Evolutionary conservation across 1,284 basidiomycete species (phyloP).

Genomic region (Anthracocystis setariae): DNA sequence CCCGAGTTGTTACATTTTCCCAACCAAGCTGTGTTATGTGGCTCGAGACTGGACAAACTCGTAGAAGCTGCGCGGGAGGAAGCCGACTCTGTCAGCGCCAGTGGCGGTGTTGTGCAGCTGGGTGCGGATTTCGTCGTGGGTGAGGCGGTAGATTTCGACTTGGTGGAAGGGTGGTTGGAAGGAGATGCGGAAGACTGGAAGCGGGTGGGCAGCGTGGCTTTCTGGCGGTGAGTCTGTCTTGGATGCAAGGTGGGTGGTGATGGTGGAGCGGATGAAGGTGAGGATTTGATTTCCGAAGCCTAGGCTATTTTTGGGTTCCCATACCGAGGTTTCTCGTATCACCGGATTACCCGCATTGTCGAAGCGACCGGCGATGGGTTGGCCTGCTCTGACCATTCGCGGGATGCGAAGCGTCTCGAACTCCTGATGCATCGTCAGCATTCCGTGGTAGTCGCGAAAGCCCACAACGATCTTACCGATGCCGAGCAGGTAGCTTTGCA

Average conservation of each 20-base stretch:
- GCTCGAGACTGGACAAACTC: slow-evolving; percentile 36
- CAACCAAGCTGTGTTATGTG: not conserved
- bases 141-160: slow-evolving; percentile 22
- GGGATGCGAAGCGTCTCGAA: slow-evolving; percentile 68
- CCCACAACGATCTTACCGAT: slow-evolving; percentile 86
- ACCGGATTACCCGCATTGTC: slow-evolving; percentile 73
- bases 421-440: slow-evolving; percentile 58
- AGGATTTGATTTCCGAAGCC: slow-evolving; percentile 79
- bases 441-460: slow-evolving; percentile 82
- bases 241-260: slow-evolving; percentile 1
- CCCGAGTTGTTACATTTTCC: slow-evolving; percentile 1
- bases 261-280: slow-evolving; percentile 71
- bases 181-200: slow-evolving; percentile 54
- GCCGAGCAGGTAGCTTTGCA: slow-evolving; percentile 91
- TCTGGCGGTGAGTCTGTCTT: not conserved
- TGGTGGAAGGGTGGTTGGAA: slow-evolving; percentile 51
- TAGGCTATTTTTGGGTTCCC: slow-evolving; percentile 81
- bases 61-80: slow-evolving; percentile 48
- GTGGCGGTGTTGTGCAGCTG: slow-evolving; percentile 40
- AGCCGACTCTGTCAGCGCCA: slow-evolving; percentile 43
- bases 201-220: slow-evolving; percentile 1
- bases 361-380: slow-evolving; percentile 73
- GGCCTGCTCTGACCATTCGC: slow-evolving; percentile 54
- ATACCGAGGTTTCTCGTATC: slow-evolving; percentile 78
- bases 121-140: slow-evolving; percentile 14